Conservation (phyloP, 148 eudicot genomes). For the Bassia scoparia region DNA sequence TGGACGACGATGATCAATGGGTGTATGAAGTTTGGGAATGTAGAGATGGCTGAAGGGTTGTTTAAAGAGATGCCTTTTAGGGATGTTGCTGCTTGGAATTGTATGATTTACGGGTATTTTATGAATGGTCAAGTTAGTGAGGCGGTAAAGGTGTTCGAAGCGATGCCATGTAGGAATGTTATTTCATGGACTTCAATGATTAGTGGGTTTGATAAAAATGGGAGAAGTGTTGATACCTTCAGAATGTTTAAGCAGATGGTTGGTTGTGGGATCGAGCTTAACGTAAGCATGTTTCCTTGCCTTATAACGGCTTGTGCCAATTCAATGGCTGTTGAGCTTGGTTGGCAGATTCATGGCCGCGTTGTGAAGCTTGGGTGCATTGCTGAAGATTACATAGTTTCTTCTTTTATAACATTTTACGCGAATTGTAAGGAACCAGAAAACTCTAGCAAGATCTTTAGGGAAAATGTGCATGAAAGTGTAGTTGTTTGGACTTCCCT, state of each 20-base stretch:
- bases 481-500: slow-evolving; percentile 91
- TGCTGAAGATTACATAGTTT: slow-evolving; percentile 47
- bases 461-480: slow-evolving; percentile 45
- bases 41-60: slow-evolving; percentile 52
- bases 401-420: slow-evolving; percentile 69
- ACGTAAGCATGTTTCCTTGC: slow-evolving; percentile 45
- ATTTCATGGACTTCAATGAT: slow-evolving; percentile 88
- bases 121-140: slow-evolving; percentile 45
- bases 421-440: slow-evolving; percentile 59
- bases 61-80: slow-evolving; percentile 58
- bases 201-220: slow-evolving; percentile 73
- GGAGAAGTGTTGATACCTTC: slow-evolving; percentile 58
- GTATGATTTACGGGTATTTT: slow-evolving; percentile 76
- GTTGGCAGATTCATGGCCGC: slow-evolving; percentile 59
- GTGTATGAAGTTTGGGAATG: slow-evolving; percentile 46
- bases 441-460: slow-evolving; percentile 47
- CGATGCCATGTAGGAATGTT: slow-evolving; percentile 56
- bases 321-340: slow-evolving; percentile 30
- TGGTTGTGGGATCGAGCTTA: slow-evolving; percentile 38
- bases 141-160: slow-evolving; percentile 52
- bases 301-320: slow-evolving; percentile 65
- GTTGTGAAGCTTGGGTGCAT: slow-evolving; percentile 47
- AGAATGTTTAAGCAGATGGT: slow-evolving; percentile 47
- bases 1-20: slow-evolving; percentile 81
- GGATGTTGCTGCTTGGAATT: slow-evolving; percentile 74